Conservation (phyloP, 2,329 filamentous ascomycete genomes). For the Alternaria dauci region DNA sequence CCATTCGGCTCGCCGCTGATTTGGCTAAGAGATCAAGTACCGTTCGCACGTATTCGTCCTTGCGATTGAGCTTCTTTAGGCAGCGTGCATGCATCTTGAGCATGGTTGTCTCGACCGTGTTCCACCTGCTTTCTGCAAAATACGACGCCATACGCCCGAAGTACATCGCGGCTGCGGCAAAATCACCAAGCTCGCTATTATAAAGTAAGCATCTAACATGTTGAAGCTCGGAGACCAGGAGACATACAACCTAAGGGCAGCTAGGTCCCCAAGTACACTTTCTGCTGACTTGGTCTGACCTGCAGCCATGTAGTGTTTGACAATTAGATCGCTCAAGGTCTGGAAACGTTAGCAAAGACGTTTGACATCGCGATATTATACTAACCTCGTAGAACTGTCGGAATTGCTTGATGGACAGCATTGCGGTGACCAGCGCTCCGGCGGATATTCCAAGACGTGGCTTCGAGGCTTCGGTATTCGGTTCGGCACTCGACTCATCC, state of each 20-base stretch:
- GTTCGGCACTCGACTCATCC: not conserved
- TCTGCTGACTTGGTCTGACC: constrained; percentile 80
- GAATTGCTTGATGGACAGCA: constrained; percentile 51
- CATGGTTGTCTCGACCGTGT: constrained; percentile 79
- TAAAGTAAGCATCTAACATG: constrained; percentile 13
- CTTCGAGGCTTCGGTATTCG: constrained; percentile 8
- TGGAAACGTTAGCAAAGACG: constrained; percentile 63
- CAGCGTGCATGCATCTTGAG: constrained; percentile 86
- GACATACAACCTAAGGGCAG: constrained; percentile 75
- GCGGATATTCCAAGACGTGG: constrained; percentile 43
- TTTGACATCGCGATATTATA: not conserved
- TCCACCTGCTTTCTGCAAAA: constrained; percentile 82
- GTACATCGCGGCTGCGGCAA: constrained; percentile 74
- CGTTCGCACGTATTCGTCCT: constrained; percentile 80
- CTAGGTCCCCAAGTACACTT: constrained; percentile 82
- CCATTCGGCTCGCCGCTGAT: constrained; percentile 56
- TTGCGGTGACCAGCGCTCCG: constrained; percentile 41
- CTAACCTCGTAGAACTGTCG: constrained; percentile 53
- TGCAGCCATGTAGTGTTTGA: constrained; percentile 83
- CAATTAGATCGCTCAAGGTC: constrained; percentile 81
- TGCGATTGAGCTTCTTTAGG: constrained; percentile 76
- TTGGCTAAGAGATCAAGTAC: constrained; percentile 78
- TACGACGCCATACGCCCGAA: constrained; percentile 77
- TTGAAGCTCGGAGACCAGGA: not conserved
- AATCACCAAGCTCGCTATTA: constrained; percentile 70